Evolutionary conservation across 2,329 filamentous ascomycete genomes (phyloP).

Genomic region (Madurella fahalii): DNA sequence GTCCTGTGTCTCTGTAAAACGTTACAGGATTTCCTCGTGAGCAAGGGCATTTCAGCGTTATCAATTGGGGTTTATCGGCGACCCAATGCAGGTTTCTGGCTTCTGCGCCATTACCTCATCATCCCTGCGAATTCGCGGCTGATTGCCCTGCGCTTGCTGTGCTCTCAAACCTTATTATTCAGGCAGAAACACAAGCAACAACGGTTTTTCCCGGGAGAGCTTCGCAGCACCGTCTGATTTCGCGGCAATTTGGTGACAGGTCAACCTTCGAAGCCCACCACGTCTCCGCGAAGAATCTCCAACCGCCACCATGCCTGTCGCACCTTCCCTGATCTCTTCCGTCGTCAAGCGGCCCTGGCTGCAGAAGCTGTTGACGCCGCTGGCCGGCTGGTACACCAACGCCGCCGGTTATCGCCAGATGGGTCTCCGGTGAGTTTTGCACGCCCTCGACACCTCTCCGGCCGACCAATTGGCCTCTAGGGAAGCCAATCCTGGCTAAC

Average conservation of each 20-base stretch:
- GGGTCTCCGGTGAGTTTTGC: slow-evolving; percentile 67
- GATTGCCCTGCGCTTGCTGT: not conserved
- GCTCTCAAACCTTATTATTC: slow-evolving; percentile 1
- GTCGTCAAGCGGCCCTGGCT: slow-evolving; percentile 78
- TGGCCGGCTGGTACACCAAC: slow-evolving; percentile 85
- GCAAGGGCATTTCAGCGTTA: not conserved
- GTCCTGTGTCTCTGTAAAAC: not conserved
- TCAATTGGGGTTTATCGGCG: not conserved
- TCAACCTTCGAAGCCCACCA: slow-evolving; percentile 17
- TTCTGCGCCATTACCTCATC: slow-evolving; percentile 4
- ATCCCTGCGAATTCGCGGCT: not conserved
- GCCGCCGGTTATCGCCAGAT: slow-evolving; percentile 90
- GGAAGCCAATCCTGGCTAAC: not conserved
- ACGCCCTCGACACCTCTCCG: not conserved
- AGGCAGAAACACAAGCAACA: slow-evolving; percentile 12
- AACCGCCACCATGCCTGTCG: slow-evolving; percentile 55
- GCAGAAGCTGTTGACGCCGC: slow-evolving; percentile 69
- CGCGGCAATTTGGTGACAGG: slow-evolving; percentile 24
- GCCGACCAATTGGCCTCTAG: not conserved
- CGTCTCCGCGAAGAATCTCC: slow-evolving; percentile 20
- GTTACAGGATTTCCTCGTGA: not conserved
- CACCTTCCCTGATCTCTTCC: slow-evolving; percentile 65
- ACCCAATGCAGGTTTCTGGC: not conserved
- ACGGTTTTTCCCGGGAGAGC: slow-evolving; percentile 21
- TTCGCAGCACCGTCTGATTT: slow-evolving; percentile 20